These are phyloP conservation scores for Penicillium polonicum DNA, from an alignment of 2,329 filamentous ascomycete species.

Conservation along the genomic window DNA sequence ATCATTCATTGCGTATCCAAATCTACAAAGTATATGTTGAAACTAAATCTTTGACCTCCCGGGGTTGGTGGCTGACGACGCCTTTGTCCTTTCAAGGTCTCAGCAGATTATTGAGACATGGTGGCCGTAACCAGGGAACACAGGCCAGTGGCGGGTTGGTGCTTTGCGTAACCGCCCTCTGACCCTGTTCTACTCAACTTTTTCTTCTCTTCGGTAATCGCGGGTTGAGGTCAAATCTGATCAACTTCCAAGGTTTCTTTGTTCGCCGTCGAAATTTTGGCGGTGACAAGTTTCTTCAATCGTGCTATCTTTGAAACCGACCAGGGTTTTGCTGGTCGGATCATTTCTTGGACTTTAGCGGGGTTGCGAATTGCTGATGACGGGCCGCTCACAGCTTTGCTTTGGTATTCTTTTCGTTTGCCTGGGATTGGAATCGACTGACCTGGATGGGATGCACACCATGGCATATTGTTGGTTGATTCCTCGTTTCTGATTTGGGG, in stretches of 20 bases:
- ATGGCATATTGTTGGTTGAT: neutral
- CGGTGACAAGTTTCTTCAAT: neutral
- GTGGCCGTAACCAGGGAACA: conserved; percentile 8
- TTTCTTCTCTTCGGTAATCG: conserved; percentile 4
- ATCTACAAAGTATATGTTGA: neutral
- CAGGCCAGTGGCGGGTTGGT: conserved; percentile 5
- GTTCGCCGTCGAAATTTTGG: neutral
- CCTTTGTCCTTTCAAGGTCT: neutral
- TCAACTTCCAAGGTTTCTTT: neutral
- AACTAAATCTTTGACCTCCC: conserved; percentile 2
- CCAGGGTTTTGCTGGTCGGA: neutral
- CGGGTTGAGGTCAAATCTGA: conserved; percentile 1
- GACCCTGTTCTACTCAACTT: conserved; percentile 1
- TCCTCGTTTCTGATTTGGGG: neutral
- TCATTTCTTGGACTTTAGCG: neutral
- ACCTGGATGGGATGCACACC: neutral
- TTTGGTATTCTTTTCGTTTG: neutral
- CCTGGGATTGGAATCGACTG: neutral
- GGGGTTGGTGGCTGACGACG: conserved; percentile 6
- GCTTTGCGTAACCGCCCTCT: conserved; percentile 8
- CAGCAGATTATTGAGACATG: neutral
- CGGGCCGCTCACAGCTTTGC: neutral
- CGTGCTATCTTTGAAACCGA: neutral
- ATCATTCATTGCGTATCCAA: neutral
- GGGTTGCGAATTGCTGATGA: neutral